Conservation (phyloP, 2,329 filamentous ascomycete species). For the Rutstroemia sp. region DNA sequence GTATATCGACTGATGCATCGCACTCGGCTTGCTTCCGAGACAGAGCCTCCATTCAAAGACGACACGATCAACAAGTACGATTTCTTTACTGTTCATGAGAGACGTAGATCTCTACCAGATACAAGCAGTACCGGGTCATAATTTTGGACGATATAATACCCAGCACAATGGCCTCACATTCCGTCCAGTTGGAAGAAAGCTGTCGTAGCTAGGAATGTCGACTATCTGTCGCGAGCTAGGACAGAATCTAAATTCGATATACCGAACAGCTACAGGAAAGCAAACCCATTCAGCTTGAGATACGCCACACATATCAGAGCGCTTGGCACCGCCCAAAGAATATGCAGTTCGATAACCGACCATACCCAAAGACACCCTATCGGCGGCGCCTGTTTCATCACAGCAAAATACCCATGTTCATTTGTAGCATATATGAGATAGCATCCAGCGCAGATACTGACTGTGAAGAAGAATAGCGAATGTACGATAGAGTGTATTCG, state of each 20-base stretch:
- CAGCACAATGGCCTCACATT: too few species aligned
- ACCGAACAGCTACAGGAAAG: slow-evolving; percentile 16
- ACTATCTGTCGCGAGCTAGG: too few species aligned
- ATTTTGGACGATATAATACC: too few species aligned
- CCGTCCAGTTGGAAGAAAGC: too few species aligned
- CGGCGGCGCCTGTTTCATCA: slow-evolving; percentile 89
- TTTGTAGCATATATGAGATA: slow-evolving; percentile 81
- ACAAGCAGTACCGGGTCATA: too few species aligned
- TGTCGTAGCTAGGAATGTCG: too few species aligned
- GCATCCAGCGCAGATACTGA: slow-evolving; percentile 58
- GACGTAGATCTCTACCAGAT: neutral
- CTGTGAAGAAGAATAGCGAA: slow-evolving; percentile 55
- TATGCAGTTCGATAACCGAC: slow-evolving; percentile 79
- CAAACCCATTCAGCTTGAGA: slow-evolving; percentile 23
- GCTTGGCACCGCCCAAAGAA: slow-evolving; percentile 55
- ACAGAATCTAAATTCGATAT: neutral
- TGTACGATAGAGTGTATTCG: slow-evolving; percentile 42
- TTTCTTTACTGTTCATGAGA: neutral
- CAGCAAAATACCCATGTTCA: slow-evolving; percentile 68
- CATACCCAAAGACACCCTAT: slow-evolving; percentile 89
- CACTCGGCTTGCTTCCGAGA: neutral
- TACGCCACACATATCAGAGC: slow-evolving; percentile 30
- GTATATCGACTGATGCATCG: slow-evolving; percentile 18
- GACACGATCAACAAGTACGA: neutral
- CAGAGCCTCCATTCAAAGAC: neutral